These are phyloP conservation scores for Quaeritorhiza haematococci DNA, from an alignment of 371 early-diverging fungal genomes.

Conservation along the genomic window DNA sequence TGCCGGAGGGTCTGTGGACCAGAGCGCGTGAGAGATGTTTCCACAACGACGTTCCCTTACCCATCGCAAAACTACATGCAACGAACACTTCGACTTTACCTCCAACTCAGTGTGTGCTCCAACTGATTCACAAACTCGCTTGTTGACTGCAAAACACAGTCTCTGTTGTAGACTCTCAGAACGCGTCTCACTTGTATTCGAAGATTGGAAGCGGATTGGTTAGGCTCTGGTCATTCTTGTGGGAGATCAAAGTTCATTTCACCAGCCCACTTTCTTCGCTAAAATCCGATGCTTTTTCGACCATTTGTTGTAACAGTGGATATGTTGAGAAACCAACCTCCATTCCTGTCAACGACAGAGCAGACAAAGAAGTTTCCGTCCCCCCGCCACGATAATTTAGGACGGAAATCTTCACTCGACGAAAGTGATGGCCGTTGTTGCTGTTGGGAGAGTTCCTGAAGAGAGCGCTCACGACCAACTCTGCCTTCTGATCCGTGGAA, in stretches of 20 bases:
- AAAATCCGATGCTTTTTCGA: too few relatives aligned
- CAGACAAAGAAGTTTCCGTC: constrained; percentile 79
- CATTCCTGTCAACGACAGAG: constrained; percentile 59
- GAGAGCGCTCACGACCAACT: too few relatives aligned
- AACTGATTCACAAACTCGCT: constrained; percentile 76
- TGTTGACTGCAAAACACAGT: constrained; percentile 73
- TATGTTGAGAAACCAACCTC: constrained; percentile 43
- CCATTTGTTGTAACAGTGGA: too few relatives aligned
- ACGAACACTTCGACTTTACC: constrained; percentile 12
- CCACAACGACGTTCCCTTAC: too few relatives aligned
- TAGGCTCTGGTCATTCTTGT: not conserved
- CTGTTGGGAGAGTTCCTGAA: too few relatives aligned
- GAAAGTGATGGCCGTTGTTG: constrained; percentile 21
- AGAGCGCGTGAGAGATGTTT: not conserved
- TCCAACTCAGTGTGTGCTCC: constrained; percentile 81
- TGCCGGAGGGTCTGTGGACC: constrained; percentile 70
- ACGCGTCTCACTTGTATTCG: constrained; percentile 41
- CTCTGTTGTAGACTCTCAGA: constrained; percentile 79
- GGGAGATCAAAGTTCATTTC: too few relatives aligned
- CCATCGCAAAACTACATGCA: not conserved
- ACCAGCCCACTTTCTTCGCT: too few relatives aligned
- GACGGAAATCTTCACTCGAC: constrained; percentile 76
- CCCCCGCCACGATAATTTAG: constrained; percentile 87
- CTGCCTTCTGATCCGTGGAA: constrained; percentile 93
- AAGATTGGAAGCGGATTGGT: not conserved